These are phyloP conservation scores for Eucalyptus cloeziana DNA, from an alignment of 345 rosid species.

Conservation along the genomic window DNA sequence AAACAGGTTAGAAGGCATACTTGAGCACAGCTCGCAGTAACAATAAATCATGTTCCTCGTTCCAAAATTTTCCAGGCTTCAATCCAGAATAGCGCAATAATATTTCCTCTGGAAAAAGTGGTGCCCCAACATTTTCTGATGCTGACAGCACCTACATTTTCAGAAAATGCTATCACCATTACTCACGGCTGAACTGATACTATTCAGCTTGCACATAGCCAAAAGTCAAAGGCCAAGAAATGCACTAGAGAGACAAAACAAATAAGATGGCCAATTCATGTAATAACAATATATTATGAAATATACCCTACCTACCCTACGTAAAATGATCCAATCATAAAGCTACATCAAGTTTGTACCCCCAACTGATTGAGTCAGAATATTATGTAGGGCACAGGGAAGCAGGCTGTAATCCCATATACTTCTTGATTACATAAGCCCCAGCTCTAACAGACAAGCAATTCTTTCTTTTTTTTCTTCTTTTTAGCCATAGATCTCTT, in stretches of 20 bases:
- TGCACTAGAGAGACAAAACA: neutral
- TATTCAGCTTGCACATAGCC: neutral
- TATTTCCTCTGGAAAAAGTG: slow-evolving; percentile 57
- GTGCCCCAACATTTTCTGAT: slow-evolving; percentile 38
- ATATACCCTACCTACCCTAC: neutral
- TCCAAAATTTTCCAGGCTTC: slow-evolving; percentile 85
- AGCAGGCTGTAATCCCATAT: neutral
- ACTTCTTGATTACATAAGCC: neutral
- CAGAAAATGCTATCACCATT: neutral
- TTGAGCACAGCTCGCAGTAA: slow-evolving; percentile 74
- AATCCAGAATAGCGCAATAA: slow-evolving; percentile 62
- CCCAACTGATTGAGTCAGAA: neutral
- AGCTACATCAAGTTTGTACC: neutral
- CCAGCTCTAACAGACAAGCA: neutral
- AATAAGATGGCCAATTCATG: neutral
- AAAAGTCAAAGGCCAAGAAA: neutral
- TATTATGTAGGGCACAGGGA: neutral
- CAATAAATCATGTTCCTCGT: slow-evolving; percentile 73
- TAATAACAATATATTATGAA: neutral
- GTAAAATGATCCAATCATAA: neutral
- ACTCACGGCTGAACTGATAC: neutral
- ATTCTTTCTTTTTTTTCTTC: neutral
- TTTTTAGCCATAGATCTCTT: neutral
- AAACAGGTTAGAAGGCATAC: slow-evolving; percentile 27
- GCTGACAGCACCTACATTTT: slow-evolving; percentile 43